Base-by-base conservation (phyloP, 805 yeast species). In the Jamesozyma spencerorum region DNA sequence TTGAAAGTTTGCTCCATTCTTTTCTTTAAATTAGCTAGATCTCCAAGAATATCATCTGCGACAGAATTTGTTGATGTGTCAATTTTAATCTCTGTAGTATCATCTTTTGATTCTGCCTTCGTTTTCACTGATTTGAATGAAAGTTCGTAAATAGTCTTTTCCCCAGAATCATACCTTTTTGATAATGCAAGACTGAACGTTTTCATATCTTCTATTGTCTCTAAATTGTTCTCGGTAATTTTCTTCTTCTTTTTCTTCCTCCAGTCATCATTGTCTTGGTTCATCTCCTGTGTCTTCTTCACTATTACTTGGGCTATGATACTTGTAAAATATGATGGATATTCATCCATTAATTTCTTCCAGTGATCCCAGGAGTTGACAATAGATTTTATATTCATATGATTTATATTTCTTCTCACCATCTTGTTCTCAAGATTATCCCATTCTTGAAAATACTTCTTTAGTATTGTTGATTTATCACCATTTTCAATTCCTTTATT, bases 1-100 rank as follows among this genome's bases (percentile, higher is more conserved):
- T 36, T 15, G 4, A 24, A 12, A 6, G 31, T n/a, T 18, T 42
- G 31, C n/a, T 33, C 36, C 39, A 50, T 41, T 29, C 60, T 47
- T 42, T 51, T 53, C 43, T 56, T 62, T 37, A 62, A 41, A 24
- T 43, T 49, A 24, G 53, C 64, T 29, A 59, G 30, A 41, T 65
- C 68, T 2, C 45, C 44, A 5, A 56, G 35, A 20, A 58, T 53
- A 38, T 52, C 59, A 31, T 48, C 48, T 10, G 53, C 45, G 2
- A 22, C 15, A 2, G 26, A 8, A 15, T 7, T 18, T 4, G 5
- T 27, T 18, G 26, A 18, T 7, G 15, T 10, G 15, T 22, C 17
- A 28, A 28, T 4, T 27, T 24, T 15, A 18, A 14, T 2, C 11
- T 34, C 18, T 14, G 20, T 13, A 28, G 5, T 15, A 7, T 8